Evolutionary conservation across 441 rosid species (phyloP).

Genomic region (Eruca vesicaria): DNA sequence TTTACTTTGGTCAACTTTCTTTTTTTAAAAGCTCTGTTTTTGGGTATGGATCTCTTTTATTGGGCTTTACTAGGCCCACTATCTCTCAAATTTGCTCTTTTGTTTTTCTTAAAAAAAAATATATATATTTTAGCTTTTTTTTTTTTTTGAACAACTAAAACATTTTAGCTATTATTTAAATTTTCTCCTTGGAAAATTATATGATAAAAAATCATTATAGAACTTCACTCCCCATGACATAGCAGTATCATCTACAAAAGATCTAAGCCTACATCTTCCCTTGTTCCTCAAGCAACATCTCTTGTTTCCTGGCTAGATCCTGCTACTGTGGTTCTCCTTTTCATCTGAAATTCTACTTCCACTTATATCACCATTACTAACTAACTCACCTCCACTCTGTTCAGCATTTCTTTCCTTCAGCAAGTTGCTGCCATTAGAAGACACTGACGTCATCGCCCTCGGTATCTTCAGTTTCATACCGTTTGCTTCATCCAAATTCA

Average conservation of each 20-base stretch:
- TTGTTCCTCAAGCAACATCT: neutral
- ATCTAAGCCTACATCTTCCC: no score
- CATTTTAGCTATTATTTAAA: no score
- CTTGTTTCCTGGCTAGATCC: neutral
- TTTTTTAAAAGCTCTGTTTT: neutral
- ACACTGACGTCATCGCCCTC: neutral
- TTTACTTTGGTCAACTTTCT: neutral
- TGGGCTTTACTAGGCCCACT: conserved; percentile 6
- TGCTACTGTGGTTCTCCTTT: neutral
- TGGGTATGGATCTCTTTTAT: neutral
- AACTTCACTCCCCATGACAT: neutral
- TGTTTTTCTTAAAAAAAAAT: no score
- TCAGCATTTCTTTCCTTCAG: neutral
- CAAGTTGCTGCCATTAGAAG: neutral
- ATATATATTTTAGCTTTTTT: no score
- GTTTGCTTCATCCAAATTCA: neutral
- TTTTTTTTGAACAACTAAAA: no score
- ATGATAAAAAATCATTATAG: neutral
- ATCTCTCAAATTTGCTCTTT: neutral
- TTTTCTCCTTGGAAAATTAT: no score
- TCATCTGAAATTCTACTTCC: neutral
- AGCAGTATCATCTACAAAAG: neutral
- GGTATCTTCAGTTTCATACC: neutral
- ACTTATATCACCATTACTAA: neutral
- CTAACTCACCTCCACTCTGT: neutral